These are phyloP conservation scores for Fusarium virguliforme DNA, from an alignment of 2,329 filamentous ascomycete genomes.

Conservation along the genomic window DNA sequence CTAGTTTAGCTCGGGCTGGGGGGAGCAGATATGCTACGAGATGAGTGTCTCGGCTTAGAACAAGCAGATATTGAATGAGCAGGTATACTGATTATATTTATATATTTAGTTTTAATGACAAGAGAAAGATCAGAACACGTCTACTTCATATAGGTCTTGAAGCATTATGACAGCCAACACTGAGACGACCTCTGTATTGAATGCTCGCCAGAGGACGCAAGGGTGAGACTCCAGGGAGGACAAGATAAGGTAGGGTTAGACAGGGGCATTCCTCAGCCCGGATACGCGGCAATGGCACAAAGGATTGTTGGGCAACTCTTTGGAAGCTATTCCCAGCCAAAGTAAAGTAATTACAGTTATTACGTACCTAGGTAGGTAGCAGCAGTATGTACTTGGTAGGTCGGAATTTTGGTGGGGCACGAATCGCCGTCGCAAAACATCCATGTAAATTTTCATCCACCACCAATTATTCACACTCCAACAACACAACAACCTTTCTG, in stretches of 20 bases:
- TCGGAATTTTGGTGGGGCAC: conserved; percentile 41
- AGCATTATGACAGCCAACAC: neutral
- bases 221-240: conserved; percentile 11
- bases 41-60: neutral
- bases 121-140: no score
- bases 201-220: neutral
- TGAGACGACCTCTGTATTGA: neutral
- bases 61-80: no score
- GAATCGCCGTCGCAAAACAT: conserved; percentile 39
- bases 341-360: neutral
- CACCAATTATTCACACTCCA: conserved; percentile 7
- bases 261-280: conserved; percentile 5
- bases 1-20: neutral
- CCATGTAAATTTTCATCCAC: conserved; percentile 44
- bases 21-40: neutral
- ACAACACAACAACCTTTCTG: neutral
- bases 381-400: neutral
- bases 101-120: neutral
- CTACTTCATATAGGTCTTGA: no score
- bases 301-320: neutral
- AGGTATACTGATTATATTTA: no score
- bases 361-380: neutral
- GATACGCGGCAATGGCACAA: conserved; percentile 9
- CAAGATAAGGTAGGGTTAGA: neutral
- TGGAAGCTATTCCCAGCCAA: neutral